A percentile compares a stretch with the other conserved stretches of the same genome.
These are phyloP conservation scores for Bipolaris victoriae DNA, from an alignment of 2,329 filamentous ascomycete species.

Conservation along the genomic window DNA sequence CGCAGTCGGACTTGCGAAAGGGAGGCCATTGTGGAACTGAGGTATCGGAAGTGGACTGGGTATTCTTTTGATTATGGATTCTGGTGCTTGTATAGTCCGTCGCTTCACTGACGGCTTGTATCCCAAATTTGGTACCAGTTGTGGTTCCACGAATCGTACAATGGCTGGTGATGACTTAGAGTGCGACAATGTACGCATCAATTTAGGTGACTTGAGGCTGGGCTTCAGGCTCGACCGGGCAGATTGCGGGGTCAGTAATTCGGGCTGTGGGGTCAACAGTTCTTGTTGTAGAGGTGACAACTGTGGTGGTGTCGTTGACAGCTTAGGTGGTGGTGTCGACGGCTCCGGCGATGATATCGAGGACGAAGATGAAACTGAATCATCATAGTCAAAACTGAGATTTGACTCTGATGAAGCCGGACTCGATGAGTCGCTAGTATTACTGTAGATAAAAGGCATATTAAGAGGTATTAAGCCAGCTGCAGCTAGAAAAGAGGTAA, in stretches of 20 bases:
- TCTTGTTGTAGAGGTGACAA: background rate
- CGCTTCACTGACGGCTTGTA: slow-evolving; percentile 7
- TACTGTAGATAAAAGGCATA: slow-evolving; percentile 15
- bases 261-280: background rate
- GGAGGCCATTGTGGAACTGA: slow-evolving; percentile 11
- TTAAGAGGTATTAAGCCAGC: slow-evolving; percentile 10
- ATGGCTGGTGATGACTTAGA: slow-evolving; percentile 28
- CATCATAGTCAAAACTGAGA: slow-evolving; percentile 23
- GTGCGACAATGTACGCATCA: slow-evolving; percentile 15
- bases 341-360: background rate
- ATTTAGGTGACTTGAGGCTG: slow-evolving; percentile 27
- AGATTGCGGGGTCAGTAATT: background rate
- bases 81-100: slow-evolving; percentile 7
- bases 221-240: slow-evolving; percentile 32
- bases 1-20: slow-evolving; percentile 10
- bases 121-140: slow-evolving; percentile 16
- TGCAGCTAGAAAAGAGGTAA: background rate
- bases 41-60: slow-evolving; percentile 13
- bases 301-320: background rate
- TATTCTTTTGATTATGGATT: slow-evolving; percentile 11
- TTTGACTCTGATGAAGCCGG: slow-evolving; percentile 28
- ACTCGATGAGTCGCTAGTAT: slow-evolving; percentile 24
- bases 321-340: background rate
- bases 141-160: slow-evolving; percentile 35
- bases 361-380: slow-evolving; percentile 22